Conservation (phyloP, 345 rosid genomes). For the Arabidopsis arenosa region DNA sequence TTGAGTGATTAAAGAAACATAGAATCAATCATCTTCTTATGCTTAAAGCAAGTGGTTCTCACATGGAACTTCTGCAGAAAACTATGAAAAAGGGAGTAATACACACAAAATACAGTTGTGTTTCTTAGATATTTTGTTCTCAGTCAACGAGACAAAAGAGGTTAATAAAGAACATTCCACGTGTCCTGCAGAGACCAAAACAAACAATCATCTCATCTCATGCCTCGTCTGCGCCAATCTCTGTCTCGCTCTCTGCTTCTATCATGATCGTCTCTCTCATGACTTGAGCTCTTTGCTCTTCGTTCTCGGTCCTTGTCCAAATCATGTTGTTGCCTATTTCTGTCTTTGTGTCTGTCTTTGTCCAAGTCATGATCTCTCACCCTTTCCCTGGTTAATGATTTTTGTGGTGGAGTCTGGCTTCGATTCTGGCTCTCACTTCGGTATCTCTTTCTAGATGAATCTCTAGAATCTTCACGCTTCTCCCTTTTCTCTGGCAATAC, state of each 20-base stretch:
- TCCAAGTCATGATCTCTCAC: conserved; percentile 49
- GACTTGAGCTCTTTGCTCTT: conserved; percentile 74
- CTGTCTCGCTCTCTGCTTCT: conserved; percentile 74
- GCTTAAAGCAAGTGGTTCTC: neutral
- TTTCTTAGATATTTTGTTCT: neutral
- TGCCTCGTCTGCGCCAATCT: conserved; percentile 67
- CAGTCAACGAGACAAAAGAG: neutral
- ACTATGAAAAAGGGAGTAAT: neutral
- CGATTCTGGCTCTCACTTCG: conserved; percentile 60
- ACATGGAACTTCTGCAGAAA: conserved; percentile 4
- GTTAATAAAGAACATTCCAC: neutral
- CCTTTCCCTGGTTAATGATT: conserved; percentile 56
- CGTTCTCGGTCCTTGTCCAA: conserved; percentile 47
- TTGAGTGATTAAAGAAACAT: neutral
- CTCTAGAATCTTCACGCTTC: conserved; percentile 54
- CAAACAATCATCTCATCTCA: conserved; percentile 44
- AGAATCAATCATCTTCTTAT: neutral
- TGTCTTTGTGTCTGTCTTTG: conserved; percentile 50
- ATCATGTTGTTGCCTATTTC: conserved; percentile 39
- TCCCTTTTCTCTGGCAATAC: conserved; percentile 61
- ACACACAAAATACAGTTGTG: conserved; percentile 10
- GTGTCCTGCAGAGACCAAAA: neutral
- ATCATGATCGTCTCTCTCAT: conserved; percentile 69
- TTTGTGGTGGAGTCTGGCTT: conserved; percentile 72
- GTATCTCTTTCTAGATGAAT: conserved; percentile 71